A percentile compares a stretch with the other conserved stretches of the same genome.
Conservation (phyloP, 306 rosid genomes). For the Oemleria cerasiformis region DNA sequence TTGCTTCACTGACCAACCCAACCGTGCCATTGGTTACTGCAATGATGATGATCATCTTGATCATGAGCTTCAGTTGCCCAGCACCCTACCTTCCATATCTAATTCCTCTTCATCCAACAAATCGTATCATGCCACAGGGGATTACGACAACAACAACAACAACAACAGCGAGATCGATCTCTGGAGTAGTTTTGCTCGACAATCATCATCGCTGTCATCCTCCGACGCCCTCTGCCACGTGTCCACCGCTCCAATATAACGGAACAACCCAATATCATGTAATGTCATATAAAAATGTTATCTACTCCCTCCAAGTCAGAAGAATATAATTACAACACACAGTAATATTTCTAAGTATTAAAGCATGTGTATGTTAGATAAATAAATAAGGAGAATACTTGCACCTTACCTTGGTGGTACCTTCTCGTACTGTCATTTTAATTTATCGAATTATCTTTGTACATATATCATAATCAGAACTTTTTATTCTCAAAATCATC, state of each 20-base stretch:
- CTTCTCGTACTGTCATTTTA: no score
- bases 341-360: background rate
- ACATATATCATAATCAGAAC: no score
- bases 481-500: no score
- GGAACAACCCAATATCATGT: slow-evolving; percentile 9
- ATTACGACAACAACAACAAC: slow-evolving; percentile 14
- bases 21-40: slow-evolving; percentile 23
- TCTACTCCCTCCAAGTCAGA: slow-evolving; percentile 20
- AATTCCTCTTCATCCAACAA: slow-evolving; percentile 35
- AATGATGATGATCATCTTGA: slow-evolving; percentile 15
- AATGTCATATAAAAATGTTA: slow-evolving; percentile 19
- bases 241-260: slow-evolving; percentile 42
- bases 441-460: no score
- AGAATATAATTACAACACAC: slow-evolving; percentile 20
- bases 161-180: slow-evolving; percentile 57
- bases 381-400: no score
- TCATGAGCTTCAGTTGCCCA: slow-evolving; percentile 45
- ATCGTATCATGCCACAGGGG: slow-evolving; percentile 30
- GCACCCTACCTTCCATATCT: slow-evolving; percentile 38
- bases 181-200: slow-evolving; percentile 57
- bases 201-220: slow-evolving; percentile 50
- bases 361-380: slow-evolving; percentile 10
- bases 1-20: slow-evolving; percentile 46
- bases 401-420: no score
- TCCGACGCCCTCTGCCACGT: slow-evolving; percentile 64